Percentiles rank a stretch among this genome's conserved stretches.
phyloP scores from a whole-genome alignment of 2,329 filamentous ascomycete genomes.

The Hypoxylon sp. region DNA sequence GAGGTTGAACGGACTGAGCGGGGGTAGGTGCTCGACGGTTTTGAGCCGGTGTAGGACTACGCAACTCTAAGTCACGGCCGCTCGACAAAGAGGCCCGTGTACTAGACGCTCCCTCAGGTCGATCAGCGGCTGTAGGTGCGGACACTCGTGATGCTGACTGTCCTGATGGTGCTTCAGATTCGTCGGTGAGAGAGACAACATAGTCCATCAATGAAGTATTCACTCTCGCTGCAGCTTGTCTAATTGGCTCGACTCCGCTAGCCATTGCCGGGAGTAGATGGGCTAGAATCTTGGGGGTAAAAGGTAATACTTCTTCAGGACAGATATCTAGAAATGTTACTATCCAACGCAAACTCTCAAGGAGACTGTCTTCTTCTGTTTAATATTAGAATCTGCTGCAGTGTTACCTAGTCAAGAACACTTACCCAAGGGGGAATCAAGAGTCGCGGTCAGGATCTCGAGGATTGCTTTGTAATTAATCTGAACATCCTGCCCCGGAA shows the following conservation, averaged over 20 bases:
- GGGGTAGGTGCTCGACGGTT: conserved; percentile 64
- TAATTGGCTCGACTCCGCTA: conserved; percentile 89
- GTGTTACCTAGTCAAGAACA: conserved; percentile 30
- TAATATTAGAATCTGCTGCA: conserved; percentile 37
- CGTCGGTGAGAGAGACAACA: conserved; percentile 90
- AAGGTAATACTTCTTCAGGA: conserved; percentile 94
- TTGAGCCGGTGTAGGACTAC: conserved; percentile 67
- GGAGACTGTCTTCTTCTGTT: conserved; percentile 88
- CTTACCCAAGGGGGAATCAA: conserved; percentile 84
- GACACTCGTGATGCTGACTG: conserved; percentile 60
- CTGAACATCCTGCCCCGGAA: conserved; percentile 96
- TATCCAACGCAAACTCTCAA: conserved; percentile 94
- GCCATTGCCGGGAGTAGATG: conserved; percentile 95
- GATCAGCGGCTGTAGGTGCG: conserved; percentile 61
- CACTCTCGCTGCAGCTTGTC: conserved; percentile 88
- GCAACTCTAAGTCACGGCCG: conserved; percentile 67
- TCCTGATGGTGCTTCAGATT: conserved; percentile 61
- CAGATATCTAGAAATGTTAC: conserved; percentile 97
- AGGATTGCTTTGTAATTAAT: conserved; percentile 94
- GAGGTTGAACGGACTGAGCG: conserved; percentile 60
- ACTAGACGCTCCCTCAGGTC: conserved; percentile 64
- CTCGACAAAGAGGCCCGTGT: conserved; percentile 68
- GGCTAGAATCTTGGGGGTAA: conserved; percentile 91
- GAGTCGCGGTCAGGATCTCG: conserved; percentile 89
- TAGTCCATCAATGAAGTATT: conserved; percentile 95